phyloP scores from a whole-genome alignment of 257 asterid species.

The Linaria vulgaris region DNA sequence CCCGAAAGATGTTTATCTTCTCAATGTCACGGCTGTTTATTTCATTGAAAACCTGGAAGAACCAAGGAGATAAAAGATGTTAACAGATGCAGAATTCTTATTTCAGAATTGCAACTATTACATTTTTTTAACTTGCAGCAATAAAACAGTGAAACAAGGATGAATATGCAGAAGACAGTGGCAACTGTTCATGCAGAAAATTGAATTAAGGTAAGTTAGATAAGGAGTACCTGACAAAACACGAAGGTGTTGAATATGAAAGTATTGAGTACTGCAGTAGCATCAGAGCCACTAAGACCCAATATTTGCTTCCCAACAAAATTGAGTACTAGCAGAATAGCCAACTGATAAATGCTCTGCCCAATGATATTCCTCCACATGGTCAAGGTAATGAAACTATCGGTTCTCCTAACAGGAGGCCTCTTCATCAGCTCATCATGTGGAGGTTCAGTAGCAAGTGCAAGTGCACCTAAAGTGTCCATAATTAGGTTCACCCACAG shows the following conservation, averaged over 20 bases:
- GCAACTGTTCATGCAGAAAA: neutral
- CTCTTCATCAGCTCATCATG: slow-evolving; percentile 87
- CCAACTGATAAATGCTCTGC: slow-evolving; percentile 82
- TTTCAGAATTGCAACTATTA: neutral
- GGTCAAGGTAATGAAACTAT: slow-evolving; percentile 68
- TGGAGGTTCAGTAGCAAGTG: slow-evolving; percentile 98
- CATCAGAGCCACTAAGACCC: slow-evolving; percentile 63
- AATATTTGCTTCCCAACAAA: slow-evolving; percentile 65
- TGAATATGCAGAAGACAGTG: neutral
- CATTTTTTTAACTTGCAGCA: too few species aligned
- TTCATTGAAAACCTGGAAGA: slow-evolving; percentile 86
- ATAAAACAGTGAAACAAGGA: too few species aligned
- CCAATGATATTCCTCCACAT: slow-evolving; percentile 98
- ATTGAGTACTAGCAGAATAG: slow-evolving; percentile 69
- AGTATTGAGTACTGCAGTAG: slow-evolving; percentile 65
- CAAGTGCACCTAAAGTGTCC: slow-evolving; percentile 99
- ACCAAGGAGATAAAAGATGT: slow-evolving; percentile 11
- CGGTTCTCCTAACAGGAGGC: slow-evolving; percentile 71
- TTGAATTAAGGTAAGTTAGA: neutral
- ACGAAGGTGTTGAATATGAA: slow-evolving; percentile 97
- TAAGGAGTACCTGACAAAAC: slow-evolving; percentile 76
- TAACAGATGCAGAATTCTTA: neutral
- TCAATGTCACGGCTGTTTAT: slow-evolving; percentile 95
- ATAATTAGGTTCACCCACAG: slow-evolving; percentile 98
- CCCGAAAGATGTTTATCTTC: slow-evolving; percentile 76